These are phyloP conservation scores for Euphrasia arctica DNA, from an alignment of 305 asterid species.

Conservation along the genomic window DNA sequence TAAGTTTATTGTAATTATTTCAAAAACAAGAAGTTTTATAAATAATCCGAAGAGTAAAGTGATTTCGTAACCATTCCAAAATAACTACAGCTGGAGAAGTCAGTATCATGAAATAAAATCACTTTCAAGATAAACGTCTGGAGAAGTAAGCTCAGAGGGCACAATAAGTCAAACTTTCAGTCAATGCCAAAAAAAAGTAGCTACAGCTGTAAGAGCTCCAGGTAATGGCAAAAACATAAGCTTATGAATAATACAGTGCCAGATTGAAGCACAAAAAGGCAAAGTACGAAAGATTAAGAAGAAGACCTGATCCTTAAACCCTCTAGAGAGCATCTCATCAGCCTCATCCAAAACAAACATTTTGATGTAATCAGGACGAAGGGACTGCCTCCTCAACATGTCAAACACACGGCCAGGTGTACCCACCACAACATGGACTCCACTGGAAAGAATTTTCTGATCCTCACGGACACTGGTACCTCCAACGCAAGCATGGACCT, in stretches of 20 bases:
- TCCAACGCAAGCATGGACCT: slow-evolving; percentile 96
- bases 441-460: slow-evolving; percentile 85
- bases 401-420: slow-evolving; percentile 94
- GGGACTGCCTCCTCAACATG: slow-evolving; percentile 87
- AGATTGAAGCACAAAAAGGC: background rate
- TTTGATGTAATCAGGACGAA: slow-evolving; percentile 80
- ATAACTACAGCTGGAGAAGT: no score
- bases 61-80: no score
- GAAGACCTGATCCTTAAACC: slow-evolving; percentile 89
- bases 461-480: slow-evolving; percentile 95
- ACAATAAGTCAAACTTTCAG: background rate
- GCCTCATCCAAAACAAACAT: slow-evolving; percentile 93
- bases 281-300: background rate
- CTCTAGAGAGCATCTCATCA: slow-evolving; percentile 95
- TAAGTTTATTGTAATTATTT: no score
- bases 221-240: background rate
- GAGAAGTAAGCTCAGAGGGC: background rate
- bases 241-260: background rate
- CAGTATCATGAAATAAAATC: background rate
- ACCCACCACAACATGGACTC: slow-evolving; percentile 91
- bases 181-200: background rate
- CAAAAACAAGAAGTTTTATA: no score
- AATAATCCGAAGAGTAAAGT: no score
- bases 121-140: slow-evolving; percentile 8
- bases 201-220: background rate